phyloP scores from a whole-genome alignment of 352 stramenopile genomes.

The Aphanomyces cochlioides region DNA sequence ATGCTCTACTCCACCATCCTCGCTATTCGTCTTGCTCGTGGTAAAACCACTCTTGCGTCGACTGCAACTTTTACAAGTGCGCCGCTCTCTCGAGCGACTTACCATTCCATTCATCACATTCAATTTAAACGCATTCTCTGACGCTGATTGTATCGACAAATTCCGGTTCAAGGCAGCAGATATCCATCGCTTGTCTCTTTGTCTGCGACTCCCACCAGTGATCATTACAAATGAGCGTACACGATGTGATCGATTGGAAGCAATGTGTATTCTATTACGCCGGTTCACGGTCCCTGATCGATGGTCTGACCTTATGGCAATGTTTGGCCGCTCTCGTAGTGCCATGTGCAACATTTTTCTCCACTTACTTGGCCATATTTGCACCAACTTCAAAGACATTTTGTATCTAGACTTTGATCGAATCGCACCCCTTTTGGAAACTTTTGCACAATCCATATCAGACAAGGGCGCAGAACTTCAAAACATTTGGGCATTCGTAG shows the following conservation, averaged over 20 bases:
- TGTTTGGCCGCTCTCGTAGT: conserved; percentile 7
- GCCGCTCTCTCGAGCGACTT: neutral
- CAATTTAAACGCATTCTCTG: neutral
- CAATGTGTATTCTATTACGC: conserved; percentile 22
- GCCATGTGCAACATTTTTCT: conserved; percentile 25
- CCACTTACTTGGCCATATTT: conserved; percentile 9
- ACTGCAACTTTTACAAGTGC: no score
- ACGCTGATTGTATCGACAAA: neutral
- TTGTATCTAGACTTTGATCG: conserved; percentile 1
- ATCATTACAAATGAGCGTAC: conserved; percentile 13
- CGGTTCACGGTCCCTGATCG: conserved; percentile 20
- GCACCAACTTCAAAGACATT: neutral
- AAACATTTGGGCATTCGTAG: neutral
- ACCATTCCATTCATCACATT: neutral
- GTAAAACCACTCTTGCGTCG: no score
- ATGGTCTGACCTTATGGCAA: conserved; percentile 3
- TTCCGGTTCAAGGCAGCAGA: neutral
- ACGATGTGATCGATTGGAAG: neutral
- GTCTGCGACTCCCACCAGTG: neutral
- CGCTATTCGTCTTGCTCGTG: no score
- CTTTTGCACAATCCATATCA: neutral
- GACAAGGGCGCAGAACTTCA: no score
- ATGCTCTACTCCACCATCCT: no score
- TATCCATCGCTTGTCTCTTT: neutral
- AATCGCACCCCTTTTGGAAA: neutral